Evolutionary conservation across 257 asterid genomes (phyloP), one percentile per base, ranked within the genome.

Genomic region (Forsythia viridissima): DNA sequence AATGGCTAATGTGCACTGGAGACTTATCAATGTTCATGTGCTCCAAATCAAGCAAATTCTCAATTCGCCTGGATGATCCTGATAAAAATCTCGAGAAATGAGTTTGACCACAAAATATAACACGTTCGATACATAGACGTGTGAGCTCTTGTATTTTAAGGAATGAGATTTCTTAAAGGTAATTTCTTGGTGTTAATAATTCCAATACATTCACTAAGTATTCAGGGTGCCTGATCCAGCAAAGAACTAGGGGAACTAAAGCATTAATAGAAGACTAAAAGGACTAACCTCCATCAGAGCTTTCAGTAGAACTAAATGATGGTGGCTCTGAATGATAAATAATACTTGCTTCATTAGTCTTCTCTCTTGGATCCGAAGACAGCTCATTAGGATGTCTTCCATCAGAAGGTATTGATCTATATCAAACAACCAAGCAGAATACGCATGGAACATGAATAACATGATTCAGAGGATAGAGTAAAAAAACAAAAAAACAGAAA

Each of bases 201-300:
- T 52, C 24, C 63, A 55, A 18, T n/a, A 6, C 8, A 21, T 24
- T 21, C 6, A 20, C 16, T 0, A 9, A 63, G 37, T 61, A 21
- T 20, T 21, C 36, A 24, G 6, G 6, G 7, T 21, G 37, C 18
- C 3, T 36, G 30, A 18, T 20, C 69, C n/a, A 44, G 43, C 59
- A 44, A 38, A 46, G 57, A 76, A 34, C n/a, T 46, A 77, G 78
- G 51, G 38, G 44, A 74, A 80, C 38, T 24, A 63, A 21, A 10
- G 39, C 16, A 63, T 61, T 61, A 8, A 61, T 15, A 8, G 39
- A 11, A 63, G 37, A 63, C 70, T 20, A 20, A 61, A 59, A 63
- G 39, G 39, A 63, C 80, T 76, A 80, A 90, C 96, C 96, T 84
- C 92, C 92, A 82, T 88, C 91, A 4, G 92, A 89, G 88, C 92